phyloP scores from a whole-genome alignment of 2,329 filamentous ascomycete species.

The Chaetomium strumarium region DNA sequence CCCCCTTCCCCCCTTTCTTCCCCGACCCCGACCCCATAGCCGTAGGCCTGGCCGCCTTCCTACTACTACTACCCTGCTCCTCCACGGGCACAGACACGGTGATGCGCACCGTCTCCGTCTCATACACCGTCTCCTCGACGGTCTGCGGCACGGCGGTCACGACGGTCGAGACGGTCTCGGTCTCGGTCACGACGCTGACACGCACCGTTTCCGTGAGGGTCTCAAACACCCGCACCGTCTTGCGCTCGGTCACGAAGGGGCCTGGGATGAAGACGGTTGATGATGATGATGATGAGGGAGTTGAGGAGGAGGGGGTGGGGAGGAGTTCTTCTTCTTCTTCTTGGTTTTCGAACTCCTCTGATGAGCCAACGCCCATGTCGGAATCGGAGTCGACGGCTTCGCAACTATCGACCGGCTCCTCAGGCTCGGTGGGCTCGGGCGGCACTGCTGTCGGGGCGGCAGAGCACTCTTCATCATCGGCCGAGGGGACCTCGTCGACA shows the following conservation, averaged over 20 bases:
- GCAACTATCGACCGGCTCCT: too few species aligned
- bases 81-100: constrained; percentile 20
- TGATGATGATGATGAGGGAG: not conserved
- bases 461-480: not conserved
- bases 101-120: constrained; percentile 22
- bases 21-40: not conserved
- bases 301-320: not conserved
- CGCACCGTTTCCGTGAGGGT: constrained; percentile 27
- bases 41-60: constrained; percentile 1
- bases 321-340: not conserved
- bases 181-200: constrained; percentile 22
- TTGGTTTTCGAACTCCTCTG: not conserved
- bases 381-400: too few species aligned
- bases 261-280: constrained; percentile 11
- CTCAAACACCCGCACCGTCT: constrained; percentile 25
- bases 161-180: constrained; percentile 20
- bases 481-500: not conserved
- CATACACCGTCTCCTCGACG: constrained; percentile 23
- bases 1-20: not conserved
- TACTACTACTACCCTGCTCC: too few species aligned
- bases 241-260: constrained; percentile 22
- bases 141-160: constrained; percentile 20
- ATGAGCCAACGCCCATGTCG: not conserved
- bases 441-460: not conserved
- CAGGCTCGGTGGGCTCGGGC: not conserved